Evolutionary conservation across 441 rosid genomes (phyloP).

Genomic region (Melastoma candidum): DNA sequence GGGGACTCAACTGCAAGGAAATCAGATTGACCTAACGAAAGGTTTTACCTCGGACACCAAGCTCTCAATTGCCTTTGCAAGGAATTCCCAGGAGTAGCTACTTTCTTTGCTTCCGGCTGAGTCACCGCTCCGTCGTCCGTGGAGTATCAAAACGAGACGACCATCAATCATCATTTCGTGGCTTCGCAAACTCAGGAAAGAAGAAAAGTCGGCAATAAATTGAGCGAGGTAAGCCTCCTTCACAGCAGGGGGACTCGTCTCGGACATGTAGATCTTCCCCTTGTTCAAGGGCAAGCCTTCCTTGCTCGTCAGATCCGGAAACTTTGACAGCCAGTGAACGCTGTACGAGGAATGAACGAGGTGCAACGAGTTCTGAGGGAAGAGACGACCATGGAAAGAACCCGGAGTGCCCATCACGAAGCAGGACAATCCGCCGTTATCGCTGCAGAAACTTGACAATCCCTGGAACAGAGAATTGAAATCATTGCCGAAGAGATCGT

Average conservation of each 20-base stretch:
- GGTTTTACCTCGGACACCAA: slow-evolving; percentile 10
- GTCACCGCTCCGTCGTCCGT: slow-evolving; percentile 24
- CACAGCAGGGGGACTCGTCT: slow-evolving; percentile 23
- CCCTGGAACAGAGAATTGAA: slow-evolving; percentile 20
- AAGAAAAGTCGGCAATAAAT: slow-evolving; percentile 23
- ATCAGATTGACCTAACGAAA: no score
- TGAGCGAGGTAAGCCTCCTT: slow-evolving; percentile 27
- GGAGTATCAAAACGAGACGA: slow-evolving; percentile 21
- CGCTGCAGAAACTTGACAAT: not conserved
- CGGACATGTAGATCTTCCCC: slow-evolving; percentile 24
- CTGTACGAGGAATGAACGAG: slow-evolving; percentile 13
- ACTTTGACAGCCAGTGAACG: slow-evolving; percentile 15
- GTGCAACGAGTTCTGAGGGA: slow-evolving; percentile 11
- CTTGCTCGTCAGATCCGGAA: slow-evolving; percentile 8
- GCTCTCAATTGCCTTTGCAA: slow-evolving; percentile 1
- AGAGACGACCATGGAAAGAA: slow-evolving; percentile 20
- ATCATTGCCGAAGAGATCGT: slow-evolving; percentile 20
- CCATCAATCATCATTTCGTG: slow-evolving; percentile 27
- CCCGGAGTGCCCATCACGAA: slow-evolving; percentile 18
- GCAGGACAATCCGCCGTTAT: not conserved
- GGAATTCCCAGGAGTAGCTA: slow-evolving; percentile 3
- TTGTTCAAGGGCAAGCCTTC: slow-evolving; percentile 17
- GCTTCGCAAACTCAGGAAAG: slow-evolving; percentile 20
- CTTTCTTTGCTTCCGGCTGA: slow-evolving; percentile 2
- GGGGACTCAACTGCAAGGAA: no score